phyloP scores from a whole-genome alignment of 2,329 filamentous ascomycete genomes.

The Canariomyces notabilis region DNA sequence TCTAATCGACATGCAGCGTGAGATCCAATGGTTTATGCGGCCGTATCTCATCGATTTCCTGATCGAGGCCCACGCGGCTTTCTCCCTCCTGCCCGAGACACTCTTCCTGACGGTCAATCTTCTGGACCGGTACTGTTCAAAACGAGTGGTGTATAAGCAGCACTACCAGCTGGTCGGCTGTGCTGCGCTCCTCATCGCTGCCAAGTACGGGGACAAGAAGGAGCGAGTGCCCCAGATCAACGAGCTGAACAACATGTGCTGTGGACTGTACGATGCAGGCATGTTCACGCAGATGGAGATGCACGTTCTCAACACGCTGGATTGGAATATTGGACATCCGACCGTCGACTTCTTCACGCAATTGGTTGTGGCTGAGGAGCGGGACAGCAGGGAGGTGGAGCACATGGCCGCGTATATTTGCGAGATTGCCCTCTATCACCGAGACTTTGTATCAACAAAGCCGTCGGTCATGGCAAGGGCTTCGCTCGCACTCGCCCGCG shows the following conservation, averaged over 20 bases:
- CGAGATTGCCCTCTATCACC: slow-evolving; percentile 93
- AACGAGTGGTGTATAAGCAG: slow-evolving; percentile 96
- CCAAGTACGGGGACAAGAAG: slow-evolving; percentile 99
- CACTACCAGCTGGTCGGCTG: slow-evolving; percentile 98
- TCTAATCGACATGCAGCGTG: slow-evolving; percentile 97
- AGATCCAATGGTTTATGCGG: slow-evolving; percentile 99
- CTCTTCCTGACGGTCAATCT: slow-evolving; percentile 96
- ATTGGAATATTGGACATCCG: slow-evolving; percentile 93
- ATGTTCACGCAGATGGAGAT: slow-evolving; percentile 99
- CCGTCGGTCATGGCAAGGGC: slow-evolving; percentile 88
- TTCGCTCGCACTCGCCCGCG: slow-evolving; percentile 78
- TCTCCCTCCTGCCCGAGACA: slow-evolving; percentile 88
- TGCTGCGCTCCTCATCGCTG: slow-evolving; percentile 89
- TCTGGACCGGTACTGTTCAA: slow-evolving; percentile 95
- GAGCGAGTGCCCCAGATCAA: slow-evolving; percentile 96
- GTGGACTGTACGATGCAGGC: slow-evolving; percentile 93
- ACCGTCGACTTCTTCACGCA: slow-evolving; percentile 94
- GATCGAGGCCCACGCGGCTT: slow-evolving; percentile 92
- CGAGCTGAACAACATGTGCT: slow-evolving; percentile 99
- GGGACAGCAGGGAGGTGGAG: slow-evolving; percentile 78
- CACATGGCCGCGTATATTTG: slow-evolving; percentile 92
- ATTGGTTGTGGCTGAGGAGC: slow-evolving; percentile 75
- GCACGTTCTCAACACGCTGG: slow-evolving; percentile 95
- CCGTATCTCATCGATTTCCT: slow-evolving; percentile 98
- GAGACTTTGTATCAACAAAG: slow-evolving; percentile 89